A percentile compares a stretch with the other conserved stretches of the same genome.
Conservation (phyloP, 305 asterid species). For the Ajuga reptans region DNA sequence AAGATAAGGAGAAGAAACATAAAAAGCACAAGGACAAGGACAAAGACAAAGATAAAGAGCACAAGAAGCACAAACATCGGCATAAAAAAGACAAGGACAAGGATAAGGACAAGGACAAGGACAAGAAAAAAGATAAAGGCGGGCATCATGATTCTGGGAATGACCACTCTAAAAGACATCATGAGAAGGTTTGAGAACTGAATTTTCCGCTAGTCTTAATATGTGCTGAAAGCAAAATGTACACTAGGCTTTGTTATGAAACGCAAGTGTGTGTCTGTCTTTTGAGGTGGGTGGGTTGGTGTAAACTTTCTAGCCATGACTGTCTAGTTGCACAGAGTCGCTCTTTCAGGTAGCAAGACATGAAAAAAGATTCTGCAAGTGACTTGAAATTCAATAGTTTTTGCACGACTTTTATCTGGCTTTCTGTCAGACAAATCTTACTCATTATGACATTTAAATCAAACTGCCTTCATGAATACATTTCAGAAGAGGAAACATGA, state of each 20-base stretch:
- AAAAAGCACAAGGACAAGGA: conserved; percentile 70
- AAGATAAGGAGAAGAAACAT: conserved; percentile 86
- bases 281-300: neutral
- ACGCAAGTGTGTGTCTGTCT: neutral
- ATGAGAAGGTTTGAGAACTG: conserved; percentile 59
- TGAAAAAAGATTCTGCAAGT: neutral
- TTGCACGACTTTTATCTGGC: conserved; percentile 7
- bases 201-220: conserved; percentile 16
- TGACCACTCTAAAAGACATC: conserved; percentile 68
- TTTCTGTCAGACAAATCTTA: neutral
- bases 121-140: conserved; percentile 70
- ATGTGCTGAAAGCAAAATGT: conserved; percentile 4
- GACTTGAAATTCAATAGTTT: conserved; percentile 4
- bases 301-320: neutral
- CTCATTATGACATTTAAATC: conserved; percentile 7
- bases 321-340: neutral
- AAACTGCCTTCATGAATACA: conserved; percentile 1
- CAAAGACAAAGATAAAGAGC: conserved; percentile 74
- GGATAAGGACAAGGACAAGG: conserved; percentile 88
- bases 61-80: conserved; percentile 87
- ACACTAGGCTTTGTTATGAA: neutral
- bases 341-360: conserved; percentile 10
- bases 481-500: conserved; percentile 89
- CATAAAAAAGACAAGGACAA: conserved; percentile 82
- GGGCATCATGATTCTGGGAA: conserved; percentile 74